Evolutionary conservation across 208 protist species (phyloP), one percentile per base, ranked within the genome.

Genomic region (Crithidia expoeki): DNA sequence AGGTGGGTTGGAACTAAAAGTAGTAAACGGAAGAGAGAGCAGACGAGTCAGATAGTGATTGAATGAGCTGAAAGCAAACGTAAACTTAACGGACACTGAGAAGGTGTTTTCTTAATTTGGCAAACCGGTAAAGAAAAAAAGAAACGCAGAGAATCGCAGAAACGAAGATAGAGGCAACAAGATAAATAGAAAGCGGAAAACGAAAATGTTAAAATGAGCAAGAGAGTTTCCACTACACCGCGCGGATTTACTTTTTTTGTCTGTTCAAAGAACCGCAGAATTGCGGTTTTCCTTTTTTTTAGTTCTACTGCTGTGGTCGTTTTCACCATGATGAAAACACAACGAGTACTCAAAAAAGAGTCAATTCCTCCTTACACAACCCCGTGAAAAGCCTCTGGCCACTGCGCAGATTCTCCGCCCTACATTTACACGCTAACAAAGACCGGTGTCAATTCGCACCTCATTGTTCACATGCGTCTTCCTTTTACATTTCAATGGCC

Each of bases 21-120:
- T 30, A 17, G 47, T 25, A 52, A 52, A 52, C 17, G 32, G 25
- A 42, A 55, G 27, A 63, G 23, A 51, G 12, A 36, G 19, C 14
- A 32, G 17, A 55, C n/a, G n/a, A n/a, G n/a, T n/a, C n/a, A n/a
- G n/a, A n/a, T n/a, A n/a, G n/a, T n/a, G n/a, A n/a, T n/a, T n/a
- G n/a, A n/a, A n/a, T n/a, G n/a, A n/a, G n/a, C 42, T 21, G 14
- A 47, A 14, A 42, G 10, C 14, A 10, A 30, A 32, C 7, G 42
- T 47, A 65, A 70, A 64, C 23, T 64, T 57, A 62, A 32, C 19
- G 34, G 47, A 47, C 34, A 52, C 19, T 53, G 33, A 73, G 59
- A 73, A 65, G 53, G 27, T 47, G 42, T 47, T 47, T 47, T 47
- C 42, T 40, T n/a, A n/a, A n/a, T n/a, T n/a, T n/a, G n/a, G n/a